Percentiles rank a stretch among this genome's conserved stretches.
Evolutionary conservation across 305 asterid genomes (phyloP).

Genomic region (Fraxinus latifolia): DNA sequence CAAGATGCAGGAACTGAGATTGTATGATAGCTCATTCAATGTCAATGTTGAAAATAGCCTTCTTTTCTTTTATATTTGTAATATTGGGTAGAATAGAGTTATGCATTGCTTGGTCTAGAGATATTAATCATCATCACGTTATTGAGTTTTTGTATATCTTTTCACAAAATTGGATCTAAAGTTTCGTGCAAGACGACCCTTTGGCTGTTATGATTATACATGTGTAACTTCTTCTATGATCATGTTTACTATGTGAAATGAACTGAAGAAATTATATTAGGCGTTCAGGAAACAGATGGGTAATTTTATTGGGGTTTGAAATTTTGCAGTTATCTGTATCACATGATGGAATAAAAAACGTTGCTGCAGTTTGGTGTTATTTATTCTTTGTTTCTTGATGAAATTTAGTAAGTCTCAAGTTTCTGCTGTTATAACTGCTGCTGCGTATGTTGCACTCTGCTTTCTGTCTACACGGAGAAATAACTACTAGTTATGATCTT

Average conservation of each 20-base stretch:
- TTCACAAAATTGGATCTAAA: not conserved
- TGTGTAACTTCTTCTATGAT: not conserved
- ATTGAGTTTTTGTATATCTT: not conserved
- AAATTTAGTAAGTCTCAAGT: not conserved
- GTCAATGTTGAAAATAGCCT: not conserved
- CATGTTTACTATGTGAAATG: not conserved
- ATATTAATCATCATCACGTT: not conserved
- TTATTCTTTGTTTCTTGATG: not conserved
- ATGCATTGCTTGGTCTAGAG: not conserved
- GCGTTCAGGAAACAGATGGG: constrained; percentile 4
- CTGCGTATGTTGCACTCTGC: not conserved
- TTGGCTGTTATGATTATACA: not conserved
- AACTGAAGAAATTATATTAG: not conserved
- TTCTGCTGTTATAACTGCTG: not conserved
- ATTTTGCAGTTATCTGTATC: constrained; percentile 6
- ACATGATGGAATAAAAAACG: not conserved
- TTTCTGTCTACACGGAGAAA: not conserved
- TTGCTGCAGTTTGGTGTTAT: constrained; percentile 1
- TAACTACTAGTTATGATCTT: not conserved
- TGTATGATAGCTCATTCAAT: not conserved
- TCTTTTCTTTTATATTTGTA: not conserved
- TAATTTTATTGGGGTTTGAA: not conserved
- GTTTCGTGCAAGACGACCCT: not conserved
- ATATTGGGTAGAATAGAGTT: not conserved
- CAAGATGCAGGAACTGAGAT: not conserved